Percentiles rank a stretch among this genome's conserved stretches.
Evolutionary conservation across 2,329 filamentous ascomycete species (phyloP).

Genomic region (Capronia americana): DNA sequence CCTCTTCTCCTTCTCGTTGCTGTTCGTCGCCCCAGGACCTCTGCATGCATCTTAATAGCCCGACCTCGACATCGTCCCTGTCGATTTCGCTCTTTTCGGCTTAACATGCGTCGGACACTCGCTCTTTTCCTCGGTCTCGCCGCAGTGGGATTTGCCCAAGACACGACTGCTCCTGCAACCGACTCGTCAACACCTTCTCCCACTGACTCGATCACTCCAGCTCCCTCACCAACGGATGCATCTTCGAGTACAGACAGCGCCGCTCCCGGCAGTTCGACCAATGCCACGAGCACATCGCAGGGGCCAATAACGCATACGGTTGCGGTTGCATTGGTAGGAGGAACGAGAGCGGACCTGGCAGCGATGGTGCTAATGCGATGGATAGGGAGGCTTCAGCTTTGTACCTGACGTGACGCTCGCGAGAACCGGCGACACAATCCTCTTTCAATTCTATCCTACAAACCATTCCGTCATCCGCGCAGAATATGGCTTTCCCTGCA

Average conservation of each 20-base stretch:
- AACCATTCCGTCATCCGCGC: conserved; percentile 70
- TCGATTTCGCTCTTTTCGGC: conserved; percentile 20
- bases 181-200: conserved; percentile 13
- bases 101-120: conserved; percentile 20
- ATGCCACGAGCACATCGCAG: conserved; percentile 27
- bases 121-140: conserved; percentile 22
- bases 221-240: conserved; percentile 4
- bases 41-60: background rate
- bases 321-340: conserved; percentile 26
- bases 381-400: conserved; percentile 36
- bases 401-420: conserved; percentile 36
- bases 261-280: conserved; percentile 11
- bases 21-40: background rate
- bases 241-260: conserved; percentile 4
- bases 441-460: conserved; percentile 66
- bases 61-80: conserved; percentile 10
- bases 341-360: conserved; percentile 6
- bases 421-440: conserved; percentile 35
- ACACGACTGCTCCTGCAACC: conserved; percentile 12
- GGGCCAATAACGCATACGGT: conserved; percentile 36
- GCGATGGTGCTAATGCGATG: conserved; percentile 6
- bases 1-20: background rate
- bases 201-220: conserved; percentile 4
- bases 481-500: conserved; percentile 65
- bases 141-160: conserved; percentile 22